Conservation (phyloP, 2,329 filamentous ascomycete genomes). For the Penicillium thymicola region DNA sequence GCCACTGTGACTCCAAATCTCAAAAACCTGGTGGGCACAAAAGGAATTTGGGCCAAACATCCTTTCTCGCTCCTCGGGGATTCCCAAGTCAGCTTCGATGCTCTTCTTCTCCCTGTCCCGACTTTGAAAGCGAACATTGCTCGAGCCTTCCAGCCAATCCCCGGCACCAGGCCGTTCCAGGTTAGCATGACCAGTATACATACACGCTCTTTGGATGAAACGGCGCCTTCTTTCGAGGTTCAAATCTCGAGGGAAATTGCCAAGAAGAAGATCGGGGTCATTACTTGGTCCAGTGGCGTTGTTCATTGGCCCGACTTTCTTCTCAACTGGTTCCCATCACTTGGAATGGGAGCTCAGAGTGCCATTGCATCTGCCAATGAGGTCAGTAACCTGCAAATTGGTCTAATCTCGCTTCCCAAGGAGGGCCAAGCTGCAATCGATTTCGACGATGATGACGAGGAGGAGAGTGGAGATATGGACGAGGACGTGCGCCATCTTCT, state of each 20-base stretch:
- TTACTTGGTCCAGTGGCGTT: slow-evolving; percentile 40
- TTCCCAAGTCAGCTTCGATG: slow-evolving; percentile 28
- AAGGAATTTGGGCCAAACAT: slow-evolving; percentile 27
- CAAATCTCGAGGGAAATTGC: slow-evolving; percentile 34
- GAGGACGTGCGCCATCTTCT: slow-evolving; percentile 8
- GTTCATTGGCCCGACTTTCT: slow-evolving; percentile 34
- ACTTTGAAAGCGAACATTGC: slow-evolving; percentile 28
- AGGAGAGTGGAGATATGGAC: slow-evolving; percentile 19
- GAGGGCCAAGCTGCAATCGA: slow-evolving; percentile 11
- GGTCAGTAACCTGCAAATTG: slow-evolving; percentile 34
- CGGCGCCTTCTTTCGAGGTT: slow-evolving; percentile 32
- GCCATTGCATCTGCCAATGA: slow-evolving; percentile 19
- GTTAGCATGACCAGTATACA: slow-evolving; percentile 31
- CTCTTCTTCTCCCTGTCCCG: slow-evolving; percentile 32
- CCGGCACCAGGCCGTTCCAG: slow-evolving; percentile 34
- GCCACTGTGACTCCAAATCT: slow-evolving; percentile 32
- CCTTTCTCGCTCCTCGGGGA: slow-evolving; percentile 34
- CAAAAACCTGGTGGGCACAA: slow-evolving; percentile 24
- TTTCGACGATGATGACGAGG: slow-evolving; percentile 26
- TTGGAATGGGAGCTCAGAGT: slow-evolving; percentile 24
- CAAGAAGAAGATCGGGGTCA: slow-evolving; percentile 28
- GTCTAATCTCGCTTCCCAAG: slow-evolving; percentile 30
- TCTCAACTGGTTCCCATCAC: slow-evolving; percentile 21
- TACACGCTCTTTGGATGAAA: slow-evolving; percentile 25
- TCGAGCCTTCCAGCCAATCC: slow-evolving; percentile 31